Base-by-base conservation (phyloP, 2,329 filamentous ascomycete species). In the Neocucurbitaria cava region DNA sequence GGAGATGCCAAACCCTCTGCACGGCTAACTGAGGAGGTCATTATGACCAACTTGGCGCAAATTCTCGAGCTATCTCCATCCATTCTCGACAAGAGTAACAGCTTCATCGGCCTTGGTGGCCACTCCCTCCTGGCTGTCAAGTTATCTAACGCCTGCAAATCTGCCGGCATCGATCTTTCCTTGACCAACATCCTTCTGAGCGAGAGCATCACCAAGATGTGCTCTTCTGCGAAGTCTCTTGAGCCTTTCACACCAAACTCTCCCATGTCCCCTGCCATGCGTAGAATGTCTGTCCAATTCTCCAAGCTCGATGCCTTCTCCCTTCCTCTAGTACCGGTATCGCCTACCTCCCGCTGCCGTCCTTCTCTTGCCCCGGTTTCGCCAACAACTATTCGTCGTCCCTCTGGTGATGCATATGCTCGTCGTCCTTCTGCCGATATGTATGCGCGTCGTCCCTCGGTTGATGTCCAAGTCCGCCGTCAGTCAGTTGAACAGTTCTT, bases 41-140 rank as follows among this genome's bases (percentile, higher is more conserved):
- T 47, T 15, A 47, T 39, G 21, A 47, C 45, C 31, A 39, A 38
- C 15, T 18, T 47, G 33, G 20, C 45, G 24, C 31, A 47, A 20
- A 33, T 47, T 26, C 45, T 47, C 9, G 45, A 47, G 31, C 31
- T 47, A 13, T 39, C 45, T 39, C 45, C 45, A 28, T 39, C 45
- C 11, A 13, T 15, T 26, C 31, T 47, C 21, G 45, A 47, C 45
- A 47, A 47, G 31, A 47, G 30, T 21, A 46, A 44, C 36, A 52
- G 49, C 39, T 56, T 56, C 35, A 46, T 56, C 33, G 39, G 44
- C 9, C 43, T 52, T 30, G 54, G 54, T 7, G 54, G 54, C 23
- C 43, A 56, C 24, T 56, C 54, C 2, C 28, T 56, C 17, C 41
- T 46, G 17, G 49, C 54, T 13, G 45, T 56, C 13, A 49, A 56